Base-by-base conservation (phyloP, 768 basidiomycete species). In the Aureoboletus auriporus region DNA sequence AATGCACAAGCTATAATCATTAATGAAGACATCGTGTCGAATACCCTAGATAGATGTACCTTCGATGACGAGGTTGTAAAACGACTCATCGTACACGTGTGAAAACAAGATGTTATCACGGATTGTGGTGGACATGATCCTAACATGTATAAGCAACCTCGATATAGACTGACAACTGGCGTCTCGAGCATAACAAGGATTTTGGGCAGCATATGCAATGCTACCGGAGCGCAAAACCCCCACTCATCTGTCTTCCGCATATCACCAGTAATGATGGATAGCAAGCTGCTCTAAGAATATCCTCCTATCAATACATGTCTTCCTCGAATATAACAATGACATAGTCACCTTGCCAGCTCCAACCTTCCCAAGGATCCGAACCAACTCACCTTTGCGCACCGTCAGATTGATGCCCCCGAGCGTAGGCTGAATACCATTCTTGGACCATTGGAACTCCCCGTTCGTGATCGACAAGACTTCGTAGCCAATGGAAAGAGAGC, bases 91-190 rank as follows among this genome's bases (percentile, higher is more conserved):
- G 53, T 86, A 96, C 56, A 83, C 78, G 65, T 94, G 88, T 8
- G 84, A 92, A 69, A 98, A 97, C 29, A 90, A 61, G 51, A 98
- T 97, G 60, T 98, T 98, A 36, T 93, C 89, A 34, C 86, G n/a
- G n/a, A n/a, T n/a, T n/a, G n/a, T n/a, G n/a, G n/a, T n/a, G n/a
- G n/a, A n/a, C n/a, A n/a, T n/a, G 79, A n/a, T n/a, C n/a, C 86
- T 88, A 28, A 5, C 10, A 23, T 28, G 6, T 1, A 4, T 38
- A 27, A 17, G 49, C 23, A 28, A 57, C 7, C 11, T 13, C 17
- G 3, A n/a, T 4, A 5, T n/a, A 11, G n/a, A n/a, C n/a, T n/a
- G 40, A 29, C 5, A 4, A n/a, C n/a, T n/a, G 28, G 7, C 16
- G 28, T 23, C 33, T 30, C 8, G 10, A 14, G 51, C 76, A 13